Evolutionary conservation across 1,139 yeast species (phyloP), one percentile per base, ranked within the genome.

Genomic region (Ashbya aceris): DNA sequence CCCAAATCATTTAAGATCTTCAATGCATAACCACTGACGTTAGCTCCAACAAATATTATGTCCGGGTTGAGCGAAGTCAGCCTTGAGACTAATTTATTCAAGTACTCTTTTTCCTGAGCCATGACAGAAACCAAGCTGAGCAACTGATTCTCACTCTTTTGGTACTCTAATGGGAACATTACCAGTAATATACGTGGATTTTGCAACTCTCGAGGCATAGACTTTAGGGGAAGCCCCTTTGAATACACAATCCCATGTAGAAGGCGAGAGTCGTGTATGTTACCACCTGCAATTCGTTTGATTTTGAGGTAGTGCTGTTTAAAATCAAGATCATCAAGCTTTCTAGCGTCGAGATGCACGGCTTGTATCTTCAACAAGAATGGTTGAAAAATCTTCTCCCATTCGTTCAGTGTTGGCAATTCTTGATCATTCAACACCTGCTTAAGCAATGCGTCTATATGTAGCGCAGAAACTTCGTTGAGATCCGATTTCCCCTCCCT

Each of bases 81-180:
- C 44, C 97, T 71, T 3, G 82, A 82, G 0, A 87, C 94, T 39
- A 91, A 69, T 52, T 89, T 89, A 42, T 80, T 76, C 38, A 91
- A 71, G 54, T 83, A 89, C 49, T 91, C 96, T 37, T 75, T 70
- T 56, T 91, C 97, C 57, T 93, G 98, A 0, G 93, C 85, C 41
- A 86, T 71, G 1, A 91, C 82, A 3, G 94, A 84, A 44, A 86
- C 81, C 45, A 91, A 67, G 56, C 94, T 83, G 60, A 87, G 78
- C 45, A 87, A 83, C 40, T 71, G 76, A 35, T 71, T 76, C 43
- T 82, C 91, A 43, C 77, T 76, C 47, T 83, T 78, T 49, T 80
- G 72, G 53, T 87, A 91, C 57, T 89, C 97, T 26, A 93, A 68
- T 0, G 97, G 96, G 54, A 93, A 91, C 71, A 87, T 82, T 8